Percentiles rank a stretch among this genome's conserved stretches.
These are phyloP conservation scores for Pseudogymnoascus sp. DNA, from an alignment of 2,329 filamentous ascomycete genomes.

Conservation along the genomic window DNA sequence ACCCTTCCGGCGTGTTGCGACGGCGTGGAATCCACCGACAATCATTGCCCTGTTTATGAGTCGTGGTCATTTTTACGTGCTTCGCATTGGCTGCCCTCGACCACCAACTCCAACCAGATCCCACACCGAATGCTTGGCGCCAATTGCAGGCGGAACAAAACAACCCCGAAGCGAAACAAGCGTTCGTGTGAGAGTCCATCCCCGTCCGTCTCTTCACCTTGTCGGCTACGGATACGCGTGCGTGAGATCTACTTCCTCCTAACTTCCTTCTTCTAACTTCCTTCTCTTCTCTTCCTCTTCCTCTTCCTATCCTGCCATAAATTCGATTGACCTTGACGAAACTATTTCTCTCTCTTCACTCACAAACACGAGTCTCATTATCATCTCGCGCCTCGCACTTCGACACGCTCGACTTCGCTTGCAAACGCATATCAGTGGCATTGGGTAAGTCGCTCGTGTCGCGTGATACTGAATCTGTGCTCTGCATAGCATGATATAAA, in stretches of 20 bases:
- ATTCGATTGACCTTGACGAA: background rate
- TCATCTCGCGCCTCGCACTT: background rate
- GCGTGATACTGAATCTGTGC: conserved; percentile 1
- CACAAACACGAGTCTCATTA: background rate
- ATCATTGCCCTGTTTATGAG: conserved; percentile 5
- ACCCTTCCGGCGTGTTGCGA: background rate
- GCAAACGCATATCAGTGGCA: conserved; percentile 1
- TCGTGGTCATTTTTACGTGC: background rate
- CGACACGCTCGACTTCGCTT: background rate
- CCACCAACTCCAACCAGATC: background rate
- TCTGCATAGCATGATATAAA: conserved; percentile 6
- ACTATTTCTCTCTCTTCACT: background rate
- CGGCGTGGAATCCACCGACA: background rate
- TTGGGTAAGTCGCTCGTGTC: conserved; percentile 1
- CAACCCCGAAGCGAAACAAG: conserved; percentile 1
- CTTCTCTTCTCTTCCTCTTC: background rate
- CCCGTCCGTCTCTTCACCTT: background rate
- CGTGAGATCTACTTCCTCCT: background rate
- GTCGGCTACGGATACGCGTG: background rate
- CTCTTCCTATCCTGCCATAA: background rate
- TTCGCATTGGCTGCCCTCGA: background rate
- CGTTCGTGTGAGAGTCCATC: background rate
- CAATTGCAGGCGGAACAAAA: background rate
- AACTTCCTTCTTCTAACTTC: background rate
- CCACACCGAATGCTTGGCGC: conserved; percentile 1